Evolutionary conservation across 2,329 filamentous ascomycete species (phyloP).

Genomic region (Sphaerulina musiva): DNA sequence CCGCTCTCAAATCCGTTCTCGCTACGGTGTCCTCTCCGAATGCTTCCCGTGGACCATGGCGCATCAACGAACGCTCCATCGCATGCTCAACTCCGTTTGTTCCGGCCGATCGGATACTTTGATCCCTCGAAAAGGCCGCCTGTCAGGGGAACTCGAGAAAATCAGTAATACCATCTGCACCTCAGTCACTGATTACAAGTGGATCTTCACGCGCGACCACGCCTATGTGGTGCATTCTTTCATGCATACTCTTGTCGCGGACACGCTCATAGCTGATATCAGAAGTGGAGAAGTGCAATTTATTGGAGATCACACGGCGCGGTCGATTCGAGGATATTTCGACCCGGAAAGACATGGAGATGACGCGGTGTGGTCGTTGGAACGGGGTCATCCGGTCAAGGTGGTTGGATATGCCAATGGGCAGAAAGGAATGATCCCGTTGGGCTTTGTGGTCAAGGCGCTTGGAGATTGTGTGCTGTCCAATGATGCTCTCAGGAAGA

Average conservation of each 20-base stretch:
- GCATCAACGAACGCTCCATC: constrained; percentile 35
- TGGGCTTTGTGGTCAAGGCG: constrained; percentile 20
- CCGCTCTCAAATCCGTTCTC: constrained; percentile 28
- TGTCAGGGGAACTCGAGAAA: constrained; percentile 20
- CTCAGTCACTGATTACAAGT: constrained; percentile 21
- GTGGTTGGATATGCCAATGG: constrained; percentile 7
- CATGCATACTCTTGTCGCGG: constrained; percentile 28
- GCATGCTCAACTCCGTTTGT: constrained; percentile 32
- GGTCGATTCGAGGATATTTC: constrained; percentile 22
- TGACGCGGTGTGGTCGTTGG: constrained; percentile 14
- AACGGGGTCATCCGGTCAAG: constrained; percentile 1
- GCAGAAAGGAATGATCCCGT: constrained; percentile 10
- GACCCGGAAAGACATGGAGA: constrained; percentile 18
- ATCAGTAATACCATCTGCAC: constrained; percentile 16
- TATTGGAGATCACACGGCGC: constrained; percentile 28
- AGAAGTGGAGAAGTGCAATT: constrained; percentile 25
- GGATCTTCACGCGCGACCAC: constrained; percentile 23
- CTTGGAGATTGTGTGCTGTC: constrained; percentile 21
- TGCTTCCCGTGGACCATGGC: constrained; percentile 32
- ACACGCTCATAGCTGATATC: constrained; percentile 21
- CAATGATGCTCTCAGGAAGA: constrained; percentile 10
- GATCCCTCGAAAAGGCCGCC: constrained; percentile 24
- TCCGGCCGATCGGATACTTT: constrained; percentile 25
- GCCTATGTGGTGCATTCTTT: constrained; percentile 30
- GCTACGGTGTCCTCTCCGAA: constrained; percentile 32